These are phyloP conservation scores for Fusarium beomiforme DNA, from an alignment of 2,329 filamentous ascomycete genomes.

Conservation along the genomic window DNA sequence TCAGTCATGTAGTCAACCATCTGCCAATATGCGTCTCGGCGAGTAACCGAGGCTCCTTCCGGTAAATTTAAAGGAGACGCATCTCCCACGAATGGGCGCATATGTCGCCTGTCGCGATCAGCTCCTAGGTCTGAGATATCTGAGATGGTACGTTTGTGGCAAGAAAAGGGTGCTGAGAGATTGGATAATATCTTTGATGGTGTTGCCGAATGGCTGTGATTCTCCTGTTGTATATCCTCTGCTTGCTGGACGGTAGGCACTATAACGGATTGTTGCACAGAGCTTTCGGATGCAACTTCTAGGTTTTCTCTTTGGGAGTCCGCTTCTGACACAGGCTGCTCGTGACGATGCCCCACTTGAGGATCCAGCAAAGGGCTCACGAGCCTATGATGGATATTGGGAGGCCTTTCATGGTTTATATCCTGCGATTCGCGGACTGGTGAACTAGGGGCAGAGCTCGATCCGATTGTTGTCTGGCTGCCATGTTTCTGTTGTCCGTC, in stretches of 20 bases:
- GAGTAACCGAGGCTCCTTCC: conserved; percentile 35
- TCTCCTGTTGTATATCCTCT: neutral
- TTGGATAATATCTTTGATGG: neutral
- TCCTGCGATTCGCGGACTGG: neutral
- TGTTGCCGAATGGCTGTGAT: neutral
- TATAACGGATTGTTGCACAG: neutral
- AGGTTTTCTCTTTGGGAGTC: neutral
- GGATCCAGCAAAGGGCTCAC: conserved; percentile 14
- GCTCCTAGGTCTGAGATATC: conserved; percentile 5
- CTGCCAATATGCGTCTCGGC: conserved; percentile 48
- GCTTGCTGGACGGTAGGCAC: neutral
- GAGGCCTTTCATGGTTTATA: neutral
- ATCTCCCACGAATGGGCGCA: conserved; percentile 9
- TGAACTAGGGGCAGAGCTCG: conserved; percentile 4
- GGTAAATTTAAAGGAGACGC: conserved; percentile 28
- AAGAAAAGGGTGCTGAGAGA: neutral
- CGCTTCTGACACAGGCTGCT: neutral
- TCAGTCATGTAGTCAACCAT: conserved; percentile 45
- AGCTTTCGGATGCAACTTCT: neutral
- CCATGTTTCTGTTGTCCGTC: neutral
- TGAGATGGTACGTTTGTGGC: conserved; percentile 35
- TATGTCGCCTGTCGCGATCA: neutral
- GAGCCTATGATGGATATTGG: neutral
- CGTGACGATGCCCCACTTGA: neutral
- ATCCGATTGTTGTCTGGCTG: conserved; percentile 33